Evolutionary conservation across 1,139 yeast species (phyloP).

Genomic region (Blastobotrys ciferrii): DNA sequence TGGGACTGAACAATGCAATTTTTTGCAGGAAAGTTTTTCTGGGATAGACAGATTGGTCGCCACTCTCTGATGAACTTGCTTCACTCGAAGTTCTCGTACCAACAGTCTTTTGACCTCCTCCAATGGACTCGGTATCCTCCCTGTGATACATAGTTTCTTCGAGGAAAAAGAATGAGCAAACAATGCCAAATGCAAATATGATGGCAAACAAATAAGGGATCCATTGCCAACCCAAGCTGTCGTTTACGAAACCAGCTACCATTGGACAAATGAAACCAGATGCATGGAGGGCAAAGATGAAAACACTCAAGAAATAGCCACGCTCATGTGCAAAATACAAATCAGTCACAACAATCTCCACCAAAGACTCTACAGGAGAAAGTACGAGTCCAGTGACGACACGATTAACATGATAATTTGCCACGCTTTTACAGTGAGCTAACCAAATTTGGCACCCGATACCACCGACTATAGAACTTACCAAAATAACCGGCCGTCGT

Average conservation of each 20-base stretch:
- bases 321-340: constrained; percentile 70
- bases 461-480: constrained; percentile 40
- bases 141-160: constrained; percentile 77
- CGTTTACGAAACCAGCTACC: constrained; percentile 67
- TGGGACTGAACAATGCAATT: constrained; percentile 8
- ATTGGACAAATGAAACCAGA: constrained; percentile 79
- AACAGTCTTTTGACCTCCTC: background rate
- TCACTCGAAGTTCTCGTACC: background rate
- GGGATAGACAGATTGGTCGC: too few relatives aligned
- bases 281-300: constrained; percentile 71
- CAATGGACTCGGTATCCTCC: constrained; percentile 21
- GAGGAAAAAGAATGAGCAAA: constrained; percentile 56
- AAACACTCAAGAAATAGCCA: constrained; percentile 68
- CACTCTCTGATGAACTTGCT: background rate
- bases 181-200: constrained; percentile 55
- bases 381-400: constrained; percentile 49
- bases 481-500: constrained; percentile 49
- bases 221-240: constrained; percentile 64
- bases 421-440: constrained; percentile 39
- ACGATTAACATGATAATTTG: constrained; percentile 41
- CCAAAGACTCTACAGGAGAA: constrained; percentile 55
- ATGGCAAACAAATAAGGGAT: constrained; percentile 78
- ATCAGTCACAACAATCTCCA: constrained; percentile 44
- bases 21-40: constrained; percentile 11
- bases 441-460: constrained; percentile 36